Evolutionary conservation across 768 basidiomycete species (phyloP), one percentile per base, ranked within the genome.

Genomic region (Phanerodontia chrysosporium): DNA sequence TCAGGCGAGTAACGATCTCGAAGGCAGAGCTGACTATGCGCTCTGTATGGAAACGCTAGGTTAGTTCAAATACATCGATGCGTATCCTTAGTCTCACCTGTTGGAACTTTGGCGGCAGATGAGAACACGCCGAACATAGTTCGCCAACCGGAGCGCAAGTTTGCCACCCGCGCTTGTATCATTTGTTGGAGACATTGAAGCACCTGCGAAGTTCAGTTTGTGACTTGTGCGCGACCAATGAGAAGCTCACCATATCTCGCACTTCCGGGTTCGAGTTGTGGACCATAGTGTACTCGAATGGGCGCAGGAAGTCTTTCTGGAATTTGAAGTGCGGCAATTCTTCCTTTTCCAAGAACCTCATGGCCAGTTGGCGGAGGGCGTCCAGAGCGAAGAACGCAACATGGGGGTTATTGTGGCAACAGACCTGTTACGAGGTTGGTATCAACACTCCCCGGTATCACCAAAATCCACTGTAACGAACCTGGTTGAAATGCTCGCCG

Each of bases 51-150:
- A 32, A 22, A 5, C 39, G 39, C n/a, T 29, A 51, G 29, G 12
- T 8, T 21, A 49, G 49, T n/a, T 56, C 61, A 45, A 25, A 44
- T 32, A 3, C 22, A 45, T 45, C 28, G 54, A 39, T 35, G n/a
- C n/a, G n/a, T n/a, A n/a, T n/a, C n/a, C n/a, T 24, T 18, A 48
- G 21, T 73, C 79, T 32, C 58, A 90, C 92, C 90, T 67, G 93
- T 95, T 25, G 89, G 77, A 25, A 92, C 95, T 70, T 90, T 95
- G 10, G 95, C 95, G 0, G 97, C 95, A 16, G 97, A 93, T 32
- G 95, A 91, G 70, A 98, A 98, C 14, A 98, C 97, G 24, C 92
- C 92, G 73, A 99, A 98, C 93, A 99, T 98, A 1, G 97, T 99
- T 60, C 95, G 81, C 97, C 97, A 99, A 28, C 97, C 97, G 0